Conservation (phyloP, 495 filamentous ascomycete genomes). For the Mytilinidion resinicola region DNA sequence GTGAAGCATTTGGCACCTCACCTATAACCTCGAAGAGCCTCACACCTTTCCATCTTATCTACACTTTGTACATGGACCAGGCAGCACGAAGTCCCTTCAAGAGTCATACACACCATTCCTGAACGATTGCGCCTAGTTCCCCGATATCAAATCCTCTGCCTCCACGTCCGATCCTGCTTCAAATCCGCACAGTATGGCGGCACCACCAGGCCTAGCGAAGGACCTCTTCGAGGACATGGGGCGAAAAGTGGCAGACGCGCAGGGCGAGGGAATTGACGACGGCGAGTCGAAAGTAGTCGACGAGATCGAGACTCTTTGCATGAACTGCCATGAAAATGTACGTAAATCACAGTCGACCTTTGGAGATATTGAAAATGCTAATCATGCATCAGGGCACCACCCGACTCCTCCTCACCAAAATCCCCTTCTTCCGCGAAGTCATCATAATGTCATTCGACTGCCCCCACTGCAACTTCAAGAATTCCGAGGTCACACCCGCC, state of each 20-base stretch:
- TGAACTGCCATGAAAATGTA: constrained; percentile 86
- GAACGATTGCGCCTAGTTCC: too few relatives aligned
- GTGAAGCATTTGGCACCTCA: too few relatives aligned
- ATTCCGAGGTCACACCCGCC: constrained; percentile 88
- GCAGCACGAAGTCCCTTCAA: too few relatives aligned
- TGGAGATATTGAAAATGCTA: too few relatives aligned
- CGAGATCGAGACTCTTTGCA: constrained; percentile 66
- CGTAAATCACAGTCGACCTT: constrained; percentile 22
- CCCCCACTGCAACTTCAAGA: constrained; percentile 75
- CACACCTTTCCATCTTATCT: too few relatives aligned
- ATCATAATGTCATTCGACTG: constrained; percentile 96
- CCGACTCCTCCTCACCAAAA: constrained; percentile 76
- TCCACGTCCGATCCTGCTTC: not conserved
- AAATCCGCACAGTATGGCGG: constrained; percentile 6
- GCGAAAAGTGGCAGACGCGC: constrained; percentile 38
- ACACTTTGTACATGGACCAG: too few relatives aligned
- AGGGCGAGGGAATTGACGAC: constrained; percentile 34
- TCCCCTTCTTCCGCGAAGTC: constrained; percentile 94
- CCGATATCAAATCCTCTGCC: too few relatives aligned
- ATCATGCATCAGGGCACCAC: constrained; percentile 61
- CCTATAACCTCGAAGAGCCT: too few relatives aligned
- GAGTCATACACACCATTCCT: too few relatives aligned
- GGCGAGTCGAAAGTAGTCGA: constrained; percentile 57
- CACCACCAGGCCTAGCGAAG: constrained; percentile 20
- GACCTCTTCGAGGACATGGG: constrained; percentile 48